Evolutionary conservation across 108 stramenopile species (phyloP), one percentile per base, ranked within the genome.

Genomic region (Discostella pseudostelligera): DNA sequence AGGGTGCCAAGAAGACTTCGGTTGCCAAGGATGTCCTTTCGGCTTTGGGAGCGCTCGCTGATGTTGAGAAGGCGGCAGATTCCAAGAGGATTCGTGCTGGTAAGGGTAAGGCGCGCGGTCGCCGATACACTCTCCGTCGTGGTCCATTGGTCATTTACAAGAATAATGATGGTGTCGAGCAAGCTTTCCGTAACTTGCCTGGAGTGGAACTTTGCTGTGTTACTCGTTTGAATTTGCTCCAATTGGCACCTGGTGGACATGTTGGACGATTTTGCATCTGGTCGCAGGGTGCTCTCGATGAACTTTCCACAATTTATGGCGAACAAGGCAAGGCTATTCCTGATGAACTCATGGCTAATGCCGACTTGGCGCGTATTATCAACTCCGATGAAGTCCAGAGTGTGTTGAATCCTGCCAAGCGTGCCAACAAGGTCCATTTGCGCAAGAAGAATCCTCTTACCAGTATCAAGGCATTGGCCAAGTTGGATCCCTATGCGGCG

Each of bases 31-130:
- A 89, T 55, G 73, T 96, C 62, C 90, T 99, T 59, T 78, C 74
- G 36, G 76, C 90, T 47, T 61, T 99, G 47, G 99, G 99, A 63
- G 97, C 96, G 64, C 62, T 78, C 47, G 96, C 80, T 40, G 99
- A 99, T 83, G 91, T 98, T 26, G 95, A 96, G 72, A 95, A 96
- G 85, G 89, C 84, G 56, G 95, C 93, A 70, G 93, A 89, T 54
- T 98, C 97, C 63, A 93, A 90, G 86, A 84, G 95, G 74, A 82
- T 98, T 73, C 97, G 99, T 59, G 86, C 93, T 59, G 97, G 97
- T 59, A 97, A 97, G 93, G 99, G 99, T 68, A 99, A 99, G 96
- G 95, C 95, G 80, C 90, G 99, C 72, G 95, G 96, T 79, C 96
- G 99, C 63, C 87, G 96, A 53, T 98, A 97, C 81, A 81, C 76